phyloP scores from a whole-genome alignment of 495 filamentous ascomycete genomes.

The Annulohypoxylon nitens region DNA sequence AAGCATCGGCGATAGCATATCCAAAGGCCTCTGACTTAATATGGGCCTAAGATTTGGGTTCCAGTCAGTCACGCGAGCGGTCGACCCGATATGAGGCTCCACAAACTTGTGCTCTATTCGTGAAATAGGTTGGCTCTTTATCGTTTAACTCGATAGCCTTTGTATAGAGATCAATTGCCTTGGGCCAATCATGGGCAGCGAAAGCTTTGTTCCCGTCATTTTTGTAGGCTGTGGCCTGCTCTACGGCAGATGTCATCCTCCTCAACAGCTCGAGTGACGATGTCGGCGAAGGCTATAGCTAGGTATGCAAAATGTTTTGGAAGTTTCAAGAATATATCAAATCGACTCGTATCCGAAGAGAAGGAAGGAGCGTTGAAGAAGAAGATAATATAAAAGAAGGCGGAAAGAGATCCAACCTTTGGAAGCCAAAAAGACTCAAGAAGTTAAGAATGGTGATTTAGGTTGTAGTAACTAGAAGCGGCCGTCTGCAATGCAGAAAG shows the following conservation, averaged over 20 bases:
- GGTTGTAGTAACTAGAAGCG: slow-evolving; percentile 24
- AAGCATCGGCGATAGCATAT: slow-evolving; percentile 90
- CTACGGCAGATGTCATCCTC: slow-evolving; percentile 52
- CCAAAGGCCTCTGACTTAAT: slow-evolving; percentile 97
- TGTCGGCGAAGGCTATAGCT: slow-evolving; percentile 13
- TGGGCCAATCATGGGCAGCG: slow-evolving; percentile 85
- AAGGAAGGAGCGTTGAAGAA: slow-evolving; percentile 1
- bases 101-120: slow-evolving; percentile 91
- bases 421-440: slow-evolving; percentile 1
- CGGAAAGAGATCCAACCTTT: neutral
- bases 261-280: slow-evolving; percentile 6
- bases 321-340: neutral
- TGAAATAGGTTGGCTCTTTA: slow-evolving; percentile 88
- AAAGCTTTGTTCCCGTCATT: slow-evolving; percentile 95
- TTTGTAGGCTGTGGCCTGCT: slow-evolving; percentile 85
- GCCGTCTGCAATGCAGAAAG: slow-evolving; percentile 20
- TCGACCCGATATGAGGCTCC: slow-evolving; percentile 21
- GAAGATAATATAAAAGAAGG: neutral
- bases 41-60: slow-evolving; percentile 71
- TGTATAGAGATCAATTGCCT: slow-evolving; percentile 86
- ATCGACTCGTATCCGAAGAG: neutral
- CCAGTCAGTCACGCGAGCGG: slow-evolving; percentile 63
- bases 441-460: slow-evolving; percentile 2
- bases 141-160: slow-evolving; percentile 90
- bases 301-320: slow-evolving; percentile 6